Evolutionary conservation across 2,329 filamentous ascomycete genomes (phyloP), one percentile per base, ranked within the genome.

Genomic region (Diplodia sapinea): DNA sequence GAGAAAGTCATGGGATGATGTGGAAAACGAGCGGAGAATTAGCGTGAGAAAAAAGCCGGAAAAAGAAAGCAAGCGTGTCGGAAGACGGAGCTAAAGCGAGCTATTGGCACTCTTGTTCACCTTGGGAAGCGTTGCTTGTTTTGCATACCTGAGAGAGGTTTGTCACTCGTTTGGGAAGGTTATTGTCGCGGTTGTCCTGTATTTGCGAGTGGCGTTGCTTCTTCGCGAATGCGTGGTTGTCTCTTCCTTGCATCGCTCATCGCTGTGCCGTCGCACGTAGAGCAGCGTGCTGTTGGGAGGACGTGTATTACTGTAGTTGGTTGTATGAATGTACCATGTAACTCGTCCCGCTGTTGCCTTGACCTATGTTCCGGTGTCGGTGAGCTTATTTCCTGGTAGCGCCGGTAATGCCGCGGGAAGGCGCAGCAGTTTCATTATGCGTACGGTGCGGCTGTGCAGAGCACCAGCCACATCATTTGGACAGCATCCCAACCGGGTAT

Each of bases 271-370:
- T 23, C 13, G 33, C 55, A 59, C 20, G 38, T n/a, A 23, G 20
- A 43, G 26, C 43, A 20, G 55, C 26, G 54, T 49, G 26, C 23
- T 31, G 26, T 29, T 26, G 26, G 57, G 57, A 26, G 40, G 17
- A 49, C 7, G 8, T 62, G 57, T 62, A 62, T 43, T 62, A 36
- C 40, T 62, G 40, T 62, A 62, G 57, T n/a, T 26, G 15, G 20
- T 11, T 33, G 57, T 62, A 62, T 62, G 40, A 62, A 62, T 62
- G 57, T 47, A 20, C 9, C 23, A 33, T 62, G 43, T 43, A 29
- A 23, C 13, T 20, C 31, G 11, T 4, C 12, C 8, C 26, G 29
- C 13, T 29, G 36, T 2, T 40, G 54, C 17, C 20, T 23, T 33
- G 26, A 6, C 8, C 15, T 4, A 43, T 36, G 40, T 43, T 20